A percentile compares a stretch with the other conserved stretches of the same genome.
phyloP scores from a whole-genome alignment of 495 filamentous ascomycete species.

The Hypoxylon fuscum region DNA sequence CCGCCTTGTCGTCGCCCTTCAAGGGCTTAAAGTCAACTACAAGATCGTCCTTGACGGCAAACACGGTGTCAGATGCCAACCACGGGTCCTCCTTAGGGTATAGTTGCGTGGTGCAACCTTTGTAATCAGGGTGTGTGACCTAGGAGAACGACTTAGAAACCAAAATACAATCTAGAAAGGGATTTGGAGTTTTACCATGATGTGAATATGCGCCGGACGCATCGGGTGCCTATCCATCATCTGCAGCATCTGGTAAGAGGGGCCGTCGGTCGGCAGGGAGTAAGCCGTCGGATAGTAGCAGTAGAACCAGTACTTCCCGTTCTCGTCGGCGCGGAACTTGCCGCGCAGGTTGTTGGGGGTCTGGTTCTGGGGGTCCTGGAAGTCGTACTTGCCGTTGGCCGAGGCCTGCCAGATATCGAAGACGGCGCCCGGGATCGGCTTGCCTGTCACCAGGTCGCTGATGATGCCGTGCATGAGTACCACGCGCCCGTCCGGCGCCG shows the following conservation, averaged over 20 bases:
- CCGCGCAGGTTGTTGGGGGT: conserved; percentile 82
- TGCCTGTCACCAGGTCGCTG: conserved; percentile 74
- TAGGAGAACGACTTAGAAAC: conserved; percentile 19
- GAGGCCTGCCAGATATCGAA: conserved; percentile 90
- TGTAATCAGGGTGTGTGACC: conserved; percentile 61
- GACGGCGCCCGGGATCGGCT: conserved; percentile 73
- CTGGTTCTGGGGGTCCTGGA: conserved; percentile 83
- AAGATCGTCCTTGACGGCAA: conserved; percentile 81
- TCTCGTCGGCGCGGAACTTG: conserved; percentile 80
- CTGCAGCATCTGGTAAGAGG: conserved; percentile 72
- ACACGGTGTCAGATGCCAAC: conserved; percentile 76
- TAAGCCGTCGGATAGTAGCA: conserved; percentile 85
- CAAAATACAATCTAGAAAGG: background rate
- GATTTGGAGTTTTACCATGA: conserved; percentile 63
- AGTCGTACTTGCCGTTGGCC: conserved; percentile 87
- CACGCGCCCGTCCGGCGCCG: conserved; percentile 67
- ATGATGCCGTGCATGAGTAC: conserved; percentile 80
- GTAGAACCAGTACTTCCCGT: conserved; percentile 82
- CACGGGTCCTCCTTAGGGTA: conserved; percentile 77
- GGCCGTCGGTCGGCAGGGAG: conserved; percentile 77
- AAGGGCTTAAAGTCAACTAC: conserved; percentile 75
- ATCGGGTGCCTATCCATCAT: conserved; percentile 84
- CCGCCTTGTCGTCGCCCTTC: conserved; percentile 68
- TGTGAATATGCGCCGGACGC: conserved; percentile 85
- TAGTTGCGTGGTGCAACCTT: conserved; percentile 79